These are phyloP conservation scores for Starmerella vaccinii DNA, from an alignment of 805 yeast species.

Conservation along the genomic window DNA sequence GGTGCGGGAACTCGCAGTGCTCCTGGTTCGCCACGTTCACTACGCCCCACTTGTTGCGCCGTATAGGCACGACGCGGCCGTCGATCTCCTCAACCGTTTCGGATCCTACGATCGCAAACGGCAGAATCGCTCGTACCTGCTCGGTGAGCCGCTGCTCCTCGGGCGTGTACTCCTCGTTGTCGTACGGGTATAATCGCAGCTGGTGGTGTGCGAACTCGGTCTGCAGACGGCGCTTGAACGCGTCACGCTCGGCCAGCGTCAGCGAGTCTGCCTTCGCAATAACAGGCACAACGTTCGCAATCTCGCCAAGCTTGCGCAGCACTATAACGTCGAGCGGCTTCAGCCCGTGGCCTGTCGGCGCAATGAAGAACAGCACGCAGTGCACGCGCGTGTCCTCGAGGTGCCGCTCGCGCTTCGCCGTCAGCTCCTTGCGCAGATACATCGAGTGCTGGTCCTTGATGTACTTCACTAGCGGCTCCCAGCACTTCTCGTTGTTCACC, in stretches of 20 bases:
- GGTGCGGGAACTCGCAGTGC: constrained; percentile 90
- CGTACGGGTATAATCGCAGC: constrained; percentile 67
- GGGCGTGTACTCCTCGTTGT: constrained; percentile 43
- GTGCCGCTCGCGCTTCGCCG: constrained; percentile 79
- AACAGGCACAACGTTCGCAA: constrained; percentile 87
- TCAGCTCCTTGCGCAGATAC: constrained; percentile 83
- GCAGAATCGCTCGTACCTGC: constrained; percentile 38
- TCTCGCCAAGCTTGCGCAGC: constrained; percentile 72
- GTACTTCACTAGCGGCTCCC: constrained; percentile 93
- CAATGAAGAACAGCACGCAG: constrained; percentile 80
- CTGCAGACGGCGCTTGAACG: constrained; percentile 64
- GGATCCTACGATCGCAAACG: constrained; percentile 92
- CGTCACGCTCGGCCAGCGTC: constrained; percentile 72
- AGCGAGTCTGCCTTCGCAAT: constrained; percentile 89
- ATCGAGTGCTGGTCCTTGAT: constrained; percentile 91
- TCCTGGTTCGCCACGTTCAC: constrained; percentile 87
- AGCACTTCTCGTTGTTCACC: constrained; percentile 85
- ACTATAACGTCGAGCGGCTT: constrained; percentile 74
- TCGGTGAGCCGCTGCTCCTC: constrained; percentile 31
- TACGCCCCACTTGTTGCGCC: constrained; percentile 89
- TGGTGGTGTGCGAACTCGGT: constrained; percentile 62
- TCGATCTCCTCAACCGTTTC: constrained; percentile 63
- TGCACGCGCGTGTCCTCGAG: constrained; percentile 87
- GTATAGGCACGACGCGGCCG: constrained; percentile 76
- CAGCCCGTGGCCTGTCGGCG: constrained; percentile 81